Evolutionary conservation across 139 green algal genomes (phyloP).

Genomic region (Chlorella vulgaris): DNA sequence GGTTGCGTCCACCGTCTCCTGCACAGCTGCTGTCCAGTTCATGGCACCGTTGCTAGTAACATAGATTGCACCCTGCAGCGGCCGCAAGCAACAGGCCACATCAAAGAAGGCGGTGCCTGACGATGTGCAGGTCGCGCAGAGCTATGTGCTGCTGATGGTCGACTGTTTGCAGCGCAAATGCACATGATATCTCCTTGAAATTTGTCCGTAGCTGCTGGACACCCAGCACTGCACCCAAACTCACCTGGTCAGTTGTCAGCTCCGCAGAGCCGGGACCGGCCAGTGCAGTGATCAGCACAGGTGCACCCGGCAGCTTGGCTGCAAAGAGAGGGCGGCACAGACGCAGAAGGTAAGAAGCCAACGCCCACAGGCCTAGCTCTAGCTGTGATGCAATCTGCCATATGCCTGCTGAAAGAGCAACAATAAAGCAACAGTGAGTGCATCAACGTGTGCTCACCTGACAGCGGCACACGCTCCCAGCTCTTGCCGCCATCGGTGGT

Average conservation of each 20-base stretch:
- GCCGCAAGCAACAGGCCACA: not conserved
- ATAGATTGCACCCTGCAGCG: conserved; percentile 98
- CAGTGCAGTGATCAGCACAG: conserved; percentile 81
- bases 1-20: conserved; percentile 98
- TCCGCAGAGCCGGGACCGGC: conserved; percentile 80
- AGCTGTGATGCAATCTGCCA: too few species aligned
- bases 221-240: not conserved
- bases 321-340: not conserved
- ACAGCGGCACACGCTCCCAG: conserved; percentile 97
- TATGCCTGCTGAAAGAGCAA: too few species aligned
- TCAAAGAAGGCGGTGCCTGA: too few species aligned
- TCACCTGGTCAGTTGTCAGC: conserved; percentile 94
- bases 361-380: too few species aligned
- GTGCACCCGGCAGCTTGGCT: conserved; percentile 91
- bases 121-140: too few species aligned
- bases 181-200: too few species aligned
- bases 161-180: too few species aligned
- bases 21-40: conserved; percentile 96
- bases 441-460: conserved; percentile 2
- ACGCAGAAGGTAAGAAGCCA: too few species aligned
- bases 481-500: conserved; percentile 91
- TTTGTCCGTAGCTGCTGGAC: not conserved
- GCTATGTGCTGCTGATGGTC: too few species aligned
- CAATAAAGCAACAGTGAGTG: too few species aligned
- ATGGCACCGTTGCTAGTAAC: conserved; percentile 93